Conservation (phyloP, 805 yeast genomes). For the Middelhovenomyces tepae region DNA sequence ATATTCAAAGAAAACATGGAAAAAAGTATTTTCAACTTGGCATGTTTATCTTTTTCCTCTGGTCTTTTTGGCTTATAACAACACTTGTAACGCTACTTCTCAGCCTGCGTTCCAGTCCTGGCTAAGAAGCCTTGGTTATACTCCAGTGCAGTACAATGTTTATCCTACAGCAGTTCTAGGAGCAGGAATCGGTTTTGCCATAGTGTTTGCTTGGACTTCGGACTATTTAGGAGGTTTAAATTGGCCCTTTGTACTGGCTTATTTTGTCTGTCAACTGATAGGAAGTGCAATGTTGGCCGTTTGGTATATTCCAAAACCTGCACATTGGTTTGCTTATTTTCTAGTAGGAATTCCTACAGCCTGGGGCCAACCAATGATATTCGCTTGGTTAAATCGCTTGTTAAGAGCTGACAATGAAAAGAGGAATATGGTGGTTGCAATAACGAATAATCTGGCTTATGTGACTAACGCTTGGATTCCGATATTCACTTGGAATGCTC, state of each 20-base stretch:
- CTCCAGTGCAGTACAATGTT: constrained; percentile 31
- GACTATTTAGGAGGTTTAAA: constrained; percentile 33
- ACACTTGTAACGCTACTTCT: constrained; percentile 27
- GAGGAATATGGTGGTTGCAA: constrained; percentile 32
- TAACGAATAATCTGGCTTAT: constrained; percentile 36
- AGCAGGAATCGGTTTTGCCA: constrained; percentile 31
- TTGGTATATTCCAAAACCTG: constrained; percentile 42
- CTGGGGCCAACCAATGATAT: constrained; percentile 49
- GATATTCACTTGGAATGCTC: constrained; percentile 33
- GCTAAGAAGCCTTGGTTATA: constrained; percentile 33
- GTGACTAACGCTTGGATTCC: constrained; percentile 36
- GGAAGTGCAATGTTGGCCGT: constrained; percentile 37
- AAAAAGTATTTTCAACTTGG: constrained; percentile 36
- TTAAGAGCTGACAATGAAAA: constrained; percentile 34
- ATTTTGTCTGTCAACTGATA: constrained; percentile 31
- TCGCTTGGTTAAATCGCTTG: constrained; percentile 46
- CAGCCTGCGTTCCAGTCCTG: constrained; percentile 40
- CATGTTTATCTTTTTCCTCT: constrained; percentile 39
- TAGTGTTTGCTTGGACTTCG: constrained; percentile 30
- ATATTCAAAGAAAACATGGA: constrained; percentile 28
- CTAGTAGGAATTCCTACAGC: constrained; percentile 39
- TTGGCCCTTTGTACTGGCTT: constrained; percentile 30
- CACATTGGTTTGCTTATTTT: constrained; percentile 44
- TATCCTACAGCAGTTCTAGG: constrained; percentile 36
- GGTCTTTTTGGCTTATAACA: constrained; percentile 33